Evolutionary conservation across 345 rosid species (phyloP), one percentile per base, ranked within the genome.

Genomic region (Gossypium herbaceum): DNA sequence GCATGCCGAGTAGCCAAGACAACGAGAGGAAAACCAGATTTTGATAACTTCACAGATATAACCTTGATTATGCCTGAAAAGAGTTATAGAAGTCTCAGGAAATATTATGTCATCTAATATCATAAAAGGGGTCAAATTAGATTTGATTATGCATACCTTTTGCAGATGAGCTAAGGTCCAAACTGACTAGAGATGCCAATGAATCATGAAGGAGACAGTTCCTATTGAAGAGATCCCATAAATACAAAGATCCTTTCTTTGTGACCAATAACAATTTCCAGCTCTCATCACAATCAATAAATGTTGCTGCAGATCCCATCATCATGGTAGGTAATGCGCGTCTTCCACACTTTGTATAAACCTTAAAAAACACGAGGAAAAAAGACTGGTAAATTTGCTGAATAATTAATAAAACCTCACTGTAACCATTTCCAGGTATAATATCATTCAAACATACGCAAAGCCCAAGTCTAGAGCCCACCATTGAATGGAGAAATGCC

Each of bases 1-100:
- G 98, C 98, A 78, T 96, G 97, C 19, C 98, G 93, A 12, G 97
- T 91, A 74, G 94, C 99, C 77, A 96, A 81, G 71, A 96, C 97
- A 83, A 96, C 88, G 16, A 96, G 94, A 58, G 99, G 99, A 80
- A 89, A 90, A 79, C 98, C 98, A 39, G 94, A 93, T 77, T 92
- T 96, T 25, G 99, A 90, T 74, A 96, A 81, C 83, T 90, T 96
- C 71, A 85, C 98, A 75, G 99, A 95, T 79, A 93, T 92, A 17
- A 96, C 92, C 81, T 93, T 91, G 77, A 96, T 86, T 13, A 89
- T 87, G 52, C 97, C 98, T 93, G 88, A 75, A 80, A 81, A 56
- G 17, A 77, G 50, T 20, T 25, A 71, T 34, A 44, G 51, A 66
- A 61, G 56, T 69, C 8, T 77, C 65, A 72, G 68, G 24, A 75